Evolutionary conservation across 768 basidiomycete species (phyloP).

Genomic region (Lentinula boryana): DNA sequence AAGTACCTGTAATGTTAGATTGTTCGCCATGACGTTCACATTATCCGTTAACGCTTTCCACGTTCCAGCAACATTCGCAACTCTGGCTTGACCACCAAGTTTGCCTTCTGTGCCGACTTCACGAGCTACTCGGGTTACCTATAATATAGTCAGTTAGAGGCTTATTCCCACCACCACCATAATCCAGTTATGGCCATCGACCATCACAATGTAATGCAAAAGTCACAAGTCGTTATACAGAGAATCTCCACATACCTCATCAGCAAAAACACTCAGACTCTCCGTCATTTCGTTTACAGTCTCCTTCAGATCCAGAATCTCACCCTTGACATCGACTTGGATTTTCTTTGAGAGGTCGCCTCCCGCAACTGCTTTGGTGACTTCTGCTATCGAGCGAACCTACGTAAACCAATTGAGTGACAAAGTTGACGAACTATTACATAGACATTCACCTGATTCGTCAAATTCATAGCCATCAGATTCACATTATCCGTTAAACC

Average conservation of each 20-base stretch:
- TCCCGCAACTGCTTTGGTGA: conserved; percentile 91
- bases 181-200: too few species aligned
- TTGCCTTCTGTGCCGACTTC: conserved; percentile 97
- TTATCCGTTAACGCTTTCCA: conserved; percentile 98
- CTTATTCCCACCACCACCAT: too few species aligned
- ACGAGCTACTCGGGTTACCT: conserved; percentile 76
- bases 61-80: conserved; percentile 91
- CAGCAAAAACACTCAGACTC: conserved; percentile 77
- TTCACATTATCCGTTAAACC: conserved; percentile 78
- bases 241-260: conserved; percentile 45
- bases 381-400: conserved; percentile 57
- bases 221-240: too few species aligned
- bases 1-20: conserved; percentile 89
- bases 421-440: too few species aligned
- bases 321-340: conserved; percentile 78
- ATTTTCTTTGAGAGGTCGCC: conserved; percentile 95
- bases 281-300: conserved; percentile 97
- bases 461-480: conserved; percentile 86
- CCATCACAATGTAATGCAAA: background rate
- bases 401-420: conserved; percentile 33
- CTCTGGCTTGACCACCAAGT: conserved; percentile 90
- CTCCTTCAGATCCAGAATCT: conserved; percentile 85
- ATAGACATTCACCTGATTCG: conserved; percentile 78
- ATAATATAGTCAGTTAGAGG: background rate
- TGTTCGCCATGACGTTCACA: conserved; percentile 94